Conservation (phyloP, 345 rosid species). For the Salix arbutifolia region DNA sequence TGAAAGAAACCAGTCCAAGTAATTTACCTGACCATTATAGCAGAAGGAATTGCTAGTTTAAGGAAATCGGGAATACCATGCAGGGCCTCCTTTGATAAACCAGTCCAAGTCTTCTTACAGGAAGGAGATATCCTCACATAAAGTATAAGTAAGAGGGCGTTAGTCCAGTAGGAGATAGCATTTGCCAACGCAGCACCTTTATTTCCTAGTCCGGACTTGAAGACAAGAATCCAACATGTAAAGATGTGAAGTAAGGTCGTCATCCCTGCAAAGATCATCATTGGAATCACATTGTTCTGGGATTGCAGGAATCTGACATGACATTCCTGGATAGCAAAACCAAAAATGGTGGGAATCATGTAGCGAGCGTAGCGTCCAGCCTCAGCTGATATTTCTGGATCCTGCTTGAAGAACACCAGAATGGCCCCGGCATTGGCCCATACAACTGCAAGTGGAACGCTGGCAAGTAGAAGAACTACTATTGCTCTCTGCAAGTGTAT, state of each 20-base stretch:
- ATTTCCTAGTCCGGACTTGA: conserved; percentile 35
- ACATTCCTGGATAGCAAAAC: conserved; percentile 37
- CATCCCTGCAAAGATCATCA: conserved; percentile 42
- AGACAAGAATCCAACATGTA: conserved; percentile 45
- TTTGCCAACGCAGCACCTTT: conserved; percentile 54
- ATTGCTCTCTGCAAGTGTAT: conserved; percentile 24
- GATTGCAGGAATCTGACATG: conserved; percentile 44
- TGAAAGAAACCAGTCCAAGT: no score
- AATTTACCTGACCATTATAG: conserved; percentile 50
- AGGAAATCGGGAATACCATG: conserved; percentile 17
- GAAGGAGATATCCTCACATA: conserved; percentile 33
- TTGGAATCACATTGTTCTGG: conserved; percentile 46
- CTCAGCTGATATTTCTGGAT: conserved; percentile 33
- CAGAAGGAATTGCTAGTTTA: conserved; percentile 42
- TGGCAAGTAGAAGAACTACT: conserved; percentile 16
- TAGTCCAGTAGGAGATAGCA: conserved; percentile 37
- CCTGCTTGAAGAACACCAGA: conserved; percentile 17
- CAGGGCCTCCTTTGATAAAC: conserved; percentile 33
- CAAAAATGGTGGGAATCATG: conserved; percentile 46
- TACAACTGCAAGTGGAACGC: conserved; percentile 18
- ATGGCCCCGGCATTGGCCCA: conserved; percentile 16
- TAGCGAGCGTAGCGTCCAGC: conserved; percentile 41
- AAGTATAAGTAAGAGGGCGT: conserved; percentile 21
- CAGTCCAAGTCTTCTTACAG: conserved; percentile 37
- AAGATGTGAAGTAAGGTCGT: conserved; percentile 38